Percentiles rank a stretch among this genome's conserved stretches.
phyloP scores from a whole-genome alignment of 78 protist species.

The Mantamonas sphyraenae region DNA sequence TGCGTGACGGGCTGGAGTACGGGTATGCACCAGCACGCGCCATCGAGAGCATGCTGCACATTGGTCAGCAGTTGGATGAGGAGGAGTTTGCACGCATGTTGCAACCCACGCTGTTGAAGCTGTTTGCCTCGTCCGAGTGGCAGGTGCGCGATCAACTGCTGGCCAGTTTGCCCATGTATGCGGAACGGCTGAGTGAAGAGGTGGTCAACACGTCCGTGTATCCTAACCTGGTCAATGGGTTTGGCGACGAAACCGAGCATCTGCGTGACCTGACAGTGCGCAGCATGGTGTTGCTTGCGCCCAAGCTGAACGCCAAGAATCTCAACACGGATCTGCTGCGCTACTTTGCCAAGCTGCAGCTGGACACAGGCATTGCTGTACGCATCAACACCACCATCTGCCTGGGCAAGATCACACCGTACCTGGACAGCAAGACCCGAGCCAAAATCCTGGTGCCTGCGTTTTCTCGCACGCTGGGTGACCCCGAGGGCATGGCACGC shows the following conservation, averaged over 20 bases:
- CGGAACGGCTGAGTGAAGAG: too few relatives aligned
- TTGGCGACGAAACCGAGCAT: constrained; percentile 21
- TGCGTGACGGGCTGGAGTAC: too few relatives aligned
- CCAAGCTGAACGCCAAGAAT: constrained; percentile 15
- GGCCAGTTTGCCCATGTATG: too few relatives aligned
- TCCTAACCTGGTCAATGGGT: constrained; percentile 24
- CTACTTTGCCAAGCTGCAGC: constrained; percentile 57
- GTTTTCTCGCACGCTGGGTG: constrained; percentile 57
- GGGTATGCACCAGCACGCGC: too few relatives aligned
- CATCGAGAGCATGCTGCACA: too few relatives aligned
- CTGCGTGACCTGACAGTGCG: constrained; percentile 54
- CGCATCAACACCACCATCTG: constrained; percentile 74
- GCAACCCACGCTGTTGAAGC: too few relatives aligned
- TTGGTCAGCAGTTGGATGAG: too few relatives aligned
- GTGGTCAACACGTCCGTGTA: too few relatives aligned
- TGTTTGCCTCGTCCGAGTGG: too few relatives aligned
- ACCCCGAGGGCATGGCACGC: constrained; percentile 56
- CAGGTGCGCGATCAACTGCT: too few relatives aligned
- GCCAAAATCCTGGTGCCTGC: constrained; percentile 59
- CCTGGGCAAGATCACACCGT: constrained; percentile 35
- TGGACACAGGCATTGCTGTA: constrained; percentile 63
- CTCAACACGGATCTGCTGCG: background rate
- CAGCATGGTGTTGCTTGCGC: constrained; percentile 52
- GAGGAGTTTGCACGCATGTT: too few relatives aligned
- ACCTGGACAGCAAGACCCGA: constrained; percentile 27